Conservation (phyloP, 768 basidiomycete species). For the Auriculariales sp. region DNA sequence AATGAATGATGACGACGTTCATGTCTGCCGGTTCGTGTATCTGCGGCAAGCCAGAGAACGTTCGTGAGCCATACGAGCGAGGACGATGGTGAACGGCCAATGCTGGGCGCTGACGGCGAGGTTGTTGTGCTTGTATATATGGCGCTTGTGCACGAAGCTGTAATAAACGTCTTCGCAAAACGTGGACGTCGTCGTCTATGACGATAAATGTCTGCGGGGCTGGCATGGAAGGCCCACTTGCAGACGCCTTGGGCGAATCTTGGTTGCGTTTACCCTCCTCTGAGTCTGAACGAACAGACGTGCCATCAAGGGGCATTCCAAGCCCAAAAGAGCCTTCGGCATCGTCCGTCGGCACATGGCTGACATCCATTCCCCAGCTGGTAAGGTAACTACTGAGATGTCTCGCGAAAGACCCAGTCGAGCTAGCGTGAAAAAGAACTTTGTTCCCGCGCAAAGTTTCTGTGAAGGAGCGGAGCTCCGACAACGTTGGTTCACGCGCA, state of each 20-base stretch:
- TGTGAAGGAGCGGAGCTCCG: slow-evolving; percentile 64
- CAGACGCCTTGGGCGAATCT: not conserved
- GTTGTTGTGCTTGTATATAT: slow-evolving; percentile 21
- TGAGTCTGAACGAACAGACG: slow-evolving; percentile 25
- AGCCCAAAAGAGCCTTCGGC: slow-evolving; percentile 3
- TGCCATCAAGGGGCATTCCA: not conserved
- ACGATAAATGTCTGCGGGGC: slow-evolving; percentile 53
- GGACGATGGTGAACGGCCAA: slow-evolving; percentile 55
- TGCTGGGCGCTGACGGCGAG: slow-evolving; percentile 50
- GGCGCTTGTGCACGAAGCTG: slow-evolving; percentile 46
- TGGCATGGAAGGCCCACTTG: slow-evolving; percentile 9
- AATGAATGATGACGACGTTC: slow-evolving; percentile 59
- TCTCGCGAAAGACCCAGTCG: slow-evolving; percentile 80
- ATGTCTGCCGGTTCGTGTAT: not conserved
- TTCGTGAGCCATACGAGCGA: slow-evolving; percentile 68
- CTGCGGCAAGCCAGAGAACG: slow-evolving; percentile 20
- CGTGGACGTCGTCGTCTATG: slow-evolving; percentile 82
- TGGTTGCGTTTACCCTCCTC: not conserved
- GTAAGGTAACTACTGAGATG: slow-evolving; percentile 88
- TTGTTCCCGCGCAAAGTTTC: slow-evolving; percentile 73
- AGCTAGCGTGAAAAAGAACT: slow-evolving; percentile 71
- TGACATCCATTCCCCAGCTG: slow-evolving; percentile 90
- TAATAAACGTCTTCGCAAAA: slow-evolving; percentile 61
- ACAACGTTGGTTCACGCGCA: slow-evolving; percentile 60
- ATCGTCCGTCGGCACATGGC: slow-evolving; percentile 37